These are phyloP conservation scores for Pythium graminicola DNA, from an alignment of 352 stramenopile genomes.

Conservation along the genomic window DNA sequence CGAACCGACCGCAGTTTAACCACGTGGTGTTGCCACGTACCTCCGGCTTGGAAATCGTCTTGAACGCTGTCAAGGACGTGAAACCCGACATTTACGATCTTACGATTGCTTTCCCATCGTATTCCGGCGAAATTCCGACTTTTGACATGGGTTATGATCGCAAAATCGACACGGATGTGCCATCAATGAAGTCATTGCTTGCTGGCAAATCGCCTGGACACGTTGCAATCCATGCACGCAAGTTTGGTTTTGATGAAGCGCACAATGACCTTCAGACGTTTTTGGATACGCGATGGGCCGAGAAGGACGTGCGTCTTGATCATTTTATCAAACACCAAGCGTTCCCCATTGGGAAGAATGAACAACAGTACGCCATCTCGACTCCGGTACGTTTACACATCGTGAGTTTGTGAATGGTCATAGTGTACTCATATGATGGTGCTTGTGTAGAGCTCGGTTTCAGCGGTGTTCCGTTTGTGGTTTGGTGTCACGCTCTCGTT, in stretches of 20 bases:
- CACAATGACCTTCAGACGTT: constrained; percentile 46
- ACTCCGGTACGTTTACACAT: constrained; percentile 28
- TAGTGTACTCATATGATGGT: constrained; percentile 4
- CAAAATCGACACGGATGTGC: constrained; percentile 74
- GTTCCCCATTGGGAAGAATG: constrained; percentile 28
- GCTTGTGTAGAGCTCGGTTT: constrained; percentile 43
- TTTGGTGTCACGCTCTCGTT: constrained; percentile 54
- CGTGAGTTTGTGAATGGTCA: not conserved
- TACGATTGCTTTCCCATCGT: constrained; percentile 84
- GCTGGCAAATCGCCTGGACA: constrained; percentile 41
- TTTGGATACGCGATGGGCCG: constrained; percentile 60
- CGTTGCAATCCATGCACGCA: constrained; percentile 54
- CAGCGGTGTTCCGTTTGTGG: constrained; percentile 68
- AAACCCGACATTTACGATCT: constrained; percentile 92
- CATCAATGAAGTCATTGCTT: constrained; percentile 72
- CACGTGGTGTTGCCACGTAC: constrained; percentile 89
- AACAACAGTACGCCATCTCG: constrained; percentile 6
- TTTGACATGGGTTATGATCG: constrained; percentile 86
- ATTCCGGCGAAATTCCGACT: constrained; percentile 79
- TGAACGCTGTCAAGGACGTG: constrained; percentile 80
- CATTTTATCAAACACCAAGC: constrained; percentile 72
- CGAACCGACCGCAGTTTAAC: constrained; percentile 83
- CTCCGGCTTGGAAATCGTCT: constrained; percentile 89
- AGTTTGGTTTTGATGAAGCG: constrained; percentile 59
- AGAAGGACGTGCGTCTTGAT: constrained; percentile 67